These are phyloP conservation scores for Apiospora koreana DNA, from an alignment of 2,329 filamentous ascomycete species.

Conservation along the genomic window DNA sequence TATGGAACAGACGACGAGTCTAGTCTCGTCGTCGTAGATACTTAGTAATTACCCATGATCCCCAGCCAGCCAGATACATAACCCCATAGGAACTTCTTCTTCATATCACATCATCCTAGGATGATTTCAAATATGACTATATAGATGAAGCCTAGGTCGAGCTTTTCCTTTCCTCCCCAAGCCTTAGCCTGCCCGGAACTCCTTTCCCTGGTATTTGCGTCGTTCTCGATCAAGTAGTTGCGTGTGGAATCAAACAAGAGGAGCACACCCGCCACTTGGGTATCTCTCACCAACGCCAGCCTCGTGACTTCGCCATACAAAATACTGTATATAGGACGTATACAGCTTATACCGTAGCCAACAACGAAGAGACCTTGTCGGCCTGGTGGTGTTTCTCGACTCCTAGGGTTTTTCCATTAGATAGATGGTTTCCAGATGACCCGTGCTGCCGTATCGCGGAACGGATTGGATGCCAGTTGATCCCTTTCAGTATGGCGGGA, in stretches of 20 bases:
- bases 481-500: conserved; percentile 32
- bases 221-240: background rate
- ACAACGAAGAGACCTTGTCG: background rate
- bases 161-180: background rate
- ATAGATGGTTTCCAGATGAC: background rate
- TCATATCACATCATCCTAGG: background rate
- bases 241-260: background rate
- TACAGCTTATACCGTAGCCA: background rate
- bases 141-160: background rate
- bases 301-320: background rate
- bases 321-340: background rate
- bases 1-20: background rate
- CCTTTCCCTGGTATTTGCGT: background rate
- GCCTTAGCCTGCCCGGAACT: background rate
- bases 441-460: background rate
- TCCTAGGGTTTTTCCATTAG: background rate
- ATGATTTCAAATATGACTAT: background rate
- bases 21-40: background rate
- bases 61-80: background rate
- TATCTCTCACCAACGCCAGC: background rate
- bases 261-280: background rate
- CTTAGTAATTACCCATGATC: background rate
- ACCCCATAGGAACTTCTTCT: background rate
- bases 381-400: background rate
- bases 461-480: background rate